Evolutionary conservation across 495 filamentous ascomycete genomes (phyloP).

Genomic region (Penicillium diatomitis): DNA sequence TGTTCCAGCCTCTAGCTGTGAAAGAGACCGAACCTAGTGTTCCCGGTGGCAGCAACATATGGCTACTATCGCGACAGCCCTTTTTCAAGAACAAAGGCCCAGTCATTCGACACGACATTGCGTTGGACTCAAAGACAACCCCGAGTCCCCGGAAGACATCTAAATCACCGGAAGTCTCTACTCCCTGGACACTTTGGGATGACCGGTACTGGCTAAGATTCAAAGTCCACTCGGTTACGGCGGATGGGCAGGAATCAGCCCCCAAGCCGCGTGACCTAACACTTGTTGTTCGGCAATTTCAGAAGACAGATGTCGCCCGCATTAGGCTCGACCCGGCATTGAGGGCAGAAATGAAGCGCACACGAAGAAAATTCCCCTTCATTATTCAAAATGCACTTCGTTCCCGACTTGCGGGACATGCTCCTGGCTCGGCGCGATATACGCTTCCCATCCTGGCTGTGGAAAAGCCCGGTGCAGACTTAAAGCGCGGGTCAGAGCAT

Average conservation of each 20-base stretch:
- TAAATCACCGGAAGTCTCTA: background rate
- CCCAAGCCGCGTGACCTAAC: slow-evolving; percentile 1
- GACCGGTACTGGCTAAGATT: slow-evolving; percentile 75
- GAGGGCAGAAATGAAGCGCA: background rate
- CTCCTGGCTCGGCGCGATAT: slow-evolving; percentile 25
- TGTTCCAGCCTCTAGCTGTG: slow-evolving; percentile 39
- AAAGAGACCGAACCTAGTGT: slow-evolving; percentile 10
- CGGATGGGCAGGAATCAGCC: background rate
- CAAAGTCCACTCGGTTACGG: slow-evolving; percentile 3
- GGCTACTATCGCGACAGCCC: slow-evolving; percentile 45
- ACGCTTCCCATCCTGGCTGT: slow-evolving; percentile 30
- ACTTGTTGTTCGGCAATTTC: slow-evolving; percentile 43
- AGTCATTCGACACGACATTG: slow-evolving; percentile 5
- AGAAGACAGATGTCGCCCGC: slow-evolving; percentile 33
- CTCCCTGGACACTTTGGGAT: slow-evolving; percentile 55
- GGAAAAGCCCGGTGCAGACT: background rate
- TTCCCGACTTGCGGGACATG: slow-evolving; percentile 11
- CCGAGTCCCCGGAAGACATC: background rate
- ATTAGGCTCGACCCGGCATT: slow-evolving; percentile 4
- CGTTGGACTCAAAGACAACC: background rate
- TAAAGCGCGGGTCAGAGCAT: slow-evolving; percentile 4
- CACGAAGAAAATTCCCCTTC: background rate
- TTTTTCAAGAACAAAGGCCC: slow-evolving; percentile 25
- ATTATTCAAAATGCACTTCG: slow-evolving; percentile 1
- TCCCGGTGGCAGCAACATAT: slow-evolving; percentile 19